Evolutionary conservation across 805 yeast species (phyloP).

Genomic region (Teunomyces kruisii): DNA sequence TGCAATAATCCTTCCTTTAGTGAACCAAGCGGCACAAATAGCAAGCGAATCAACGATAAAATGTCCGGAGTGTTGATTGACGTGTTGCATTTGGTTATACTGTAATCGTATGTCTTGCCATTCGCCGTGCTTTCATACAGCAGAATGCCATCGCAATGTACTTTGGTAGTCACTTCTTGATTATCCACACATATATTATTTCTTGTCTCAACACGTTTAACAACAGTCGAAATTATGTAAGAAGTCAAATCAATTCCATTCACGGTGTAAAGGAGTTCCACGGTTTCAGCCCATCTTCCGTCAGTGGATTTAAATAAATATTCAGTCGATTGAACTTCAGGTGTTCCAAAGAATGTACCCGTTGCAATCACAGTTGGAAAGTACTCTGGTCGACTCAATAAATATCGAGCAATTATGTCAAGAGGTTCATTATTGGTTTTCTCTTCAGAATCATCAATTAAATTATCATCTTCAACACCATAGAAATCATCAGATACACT

Average conservation of each 20-base stretch:
- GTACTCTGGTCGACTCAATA: constrained; percentile 5
- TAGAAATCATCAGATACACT: constrained; percentile 25
- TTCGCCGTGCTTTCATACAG: too few species aligned
- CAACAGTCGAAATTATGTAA: constrained; percentile 29
- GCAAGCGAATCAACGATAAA: not conserved
- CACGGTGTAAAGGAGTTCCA: constrained; percentile 46
- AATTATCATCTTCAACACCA: constrained; percentile 46
- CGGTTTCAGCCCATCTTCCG: constrained; percentile 68
- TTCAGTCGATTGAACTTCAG: constrained; percentile 11
- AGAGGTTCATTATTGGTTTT: not conserved
- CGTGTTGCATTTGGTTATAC: too few species aligned
- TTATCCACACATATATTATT: too few species aligned
- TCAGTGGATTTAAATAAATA: constrained; percentile 47
- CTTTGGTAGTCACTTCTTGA: too few species aligned
- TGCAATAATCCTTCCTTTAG: too few species aligned
- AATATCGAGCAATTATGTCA: constrained; percentile 5
- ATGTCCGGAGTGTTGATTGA: constrained; percentile 18
- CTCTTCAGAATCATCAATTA: too few species aligned
- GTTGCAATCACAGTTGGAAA: constrained; percentile 10
- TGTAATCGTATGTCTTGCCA: too few species aligned
- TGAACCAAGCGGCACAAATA: not conserved
- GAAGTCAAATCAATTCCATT: not conserved
- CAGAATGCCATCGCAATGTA: too few species aligned
- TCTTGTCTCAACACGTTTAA: constrained; percentile 18
- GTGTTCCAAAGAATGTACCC: constrained; percentile 6